phyloP scores from a whole-genome alignment of 2,329 filamentous ascomycete species.

The Fragosphaeria purpurea region DNA sequence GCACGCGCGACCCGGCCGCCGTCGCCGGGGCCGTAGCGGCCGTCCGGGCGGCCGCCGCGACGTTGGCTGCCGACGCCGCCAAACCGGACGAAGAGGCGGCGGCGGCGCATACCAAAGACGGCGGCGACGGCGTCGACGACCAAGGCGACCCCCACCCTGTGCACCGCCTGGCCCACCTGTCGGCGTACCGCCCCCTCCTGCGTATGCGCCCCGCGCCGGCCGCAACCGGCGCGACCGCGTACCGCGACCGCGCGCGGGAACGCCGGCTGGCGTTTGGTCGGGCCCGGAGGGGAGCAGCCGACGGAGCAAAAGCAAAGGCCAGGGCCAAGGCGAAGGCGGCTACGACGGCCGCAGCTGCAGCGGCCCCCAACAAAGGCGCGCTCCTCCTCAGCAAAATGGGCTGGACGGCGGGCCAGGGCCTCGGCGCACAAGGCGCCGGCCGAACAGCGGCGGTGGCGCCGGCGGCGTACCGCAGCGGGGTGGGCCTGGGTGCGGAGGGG shows the following conservation, averaged over 20 bases:
- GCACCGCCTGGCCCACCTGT: too few relatives aligned
- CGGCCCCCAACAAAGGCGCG: conserved; percentile 48
- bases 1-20: conserved; percentile 16
- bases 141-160: neutral
- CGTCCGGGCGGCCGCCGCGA: conserved; percentile 20
- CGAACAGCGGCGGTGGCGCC: conserved; percentile 54
- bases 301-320: conserved; percentile 19
- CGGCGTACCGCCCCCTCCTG: neutral
- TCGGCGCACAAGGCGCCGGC: conserved; percentile 54
- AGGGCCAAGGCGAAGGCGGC: conserved; percentile 16
- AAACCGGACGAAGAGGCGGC: neutral
- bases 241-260: conserved; percentile 59
- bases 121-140: neutral
- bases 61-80: conserved; percentile 5
- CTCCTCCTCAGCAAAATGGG: conserved; percentile 64
- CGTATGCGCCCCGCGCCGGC: conserved; percentile 12
- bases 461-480: conserved; percentile 56
- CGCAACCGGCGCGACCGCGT: conserved; percentile 21
- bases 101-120: neutral
- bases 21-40: conserved; percentile 21
- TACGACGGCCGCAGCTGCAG: conserved; percentile 25
- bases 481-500: conserved; percentile 59
- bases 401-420: conserved; percentile 54
- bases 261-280: conserved; percentile 53
- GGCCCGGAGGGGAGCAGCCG: conserved; percentile 45